Percentiles rank a stretch among this genome's conserved stretches.
Conservation (phyloP, 2,329 filamentous ascomycete genomes). For the Sporothrix inflata region DNA sequence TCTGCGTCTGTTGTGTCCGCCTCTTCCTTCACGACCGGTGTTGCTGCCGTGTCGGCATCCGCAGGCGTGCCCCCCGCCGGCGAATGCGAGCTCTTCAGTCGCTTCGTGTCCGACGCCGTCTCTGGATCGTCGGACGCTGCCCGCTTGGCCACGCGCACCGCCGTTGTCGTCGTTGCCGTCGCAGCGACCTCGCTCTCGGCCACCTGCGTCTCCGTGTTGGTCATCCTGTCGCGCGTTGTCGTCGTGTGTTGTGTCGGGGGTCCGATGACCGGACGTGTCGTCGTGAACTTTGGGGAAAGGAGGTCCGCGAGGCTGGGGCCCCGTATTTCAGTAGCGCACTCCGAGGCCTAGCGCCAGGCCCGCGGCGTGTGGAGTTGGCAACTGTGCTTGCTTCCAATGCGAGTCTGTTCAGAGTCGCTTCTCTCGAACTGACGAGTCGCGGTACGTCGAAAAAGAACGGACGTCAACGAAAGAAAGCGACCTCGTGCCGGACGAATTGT, state of each 20-base stretch:
- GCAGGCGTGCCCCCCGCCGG: constrained; percentile 39
- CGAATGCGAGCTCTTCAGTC: constrained; percentile 59
- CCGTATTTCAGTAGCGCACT: constrained; percentile 2
- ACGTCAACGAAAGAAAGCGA: background rate
- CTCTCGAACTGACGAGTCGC: background rate
- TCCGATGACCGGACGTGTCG: background rate
- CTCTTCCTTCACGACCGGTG: background rate
- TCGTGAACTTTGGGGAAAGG: background rate
- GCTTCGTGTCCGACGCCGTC: constrained; percentile 65
- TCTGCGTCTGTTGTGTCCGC: background rate
- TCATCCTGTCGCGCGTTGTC: background rate
- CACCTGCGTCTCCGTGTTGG: background rate
- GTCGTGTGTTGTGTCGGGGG: background rate
- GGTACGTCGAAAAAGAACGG: background rate
- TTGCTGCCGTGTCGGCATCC: constrained; percentile 33
- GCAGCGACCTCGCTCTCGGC: background rate
- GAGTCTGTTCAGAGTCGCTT: background rate
- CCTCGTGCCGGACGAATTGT: background rate
- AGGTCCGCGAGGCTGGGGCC: background rate
- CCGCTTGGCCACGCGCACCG: constrained; percentile 56
- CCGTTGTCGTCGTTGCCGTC: background rate
- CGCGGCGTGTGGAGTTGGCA: background rate
- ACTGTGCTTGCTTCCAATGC: background rate
- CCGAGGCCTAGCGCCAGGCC: background rate
- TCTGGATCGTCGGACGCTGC: constrained; percentile 70